Evolutionary conservation across 1,284 basidiomycete species (phyloP).

Genomic region (Irpex sp.): DNA sequence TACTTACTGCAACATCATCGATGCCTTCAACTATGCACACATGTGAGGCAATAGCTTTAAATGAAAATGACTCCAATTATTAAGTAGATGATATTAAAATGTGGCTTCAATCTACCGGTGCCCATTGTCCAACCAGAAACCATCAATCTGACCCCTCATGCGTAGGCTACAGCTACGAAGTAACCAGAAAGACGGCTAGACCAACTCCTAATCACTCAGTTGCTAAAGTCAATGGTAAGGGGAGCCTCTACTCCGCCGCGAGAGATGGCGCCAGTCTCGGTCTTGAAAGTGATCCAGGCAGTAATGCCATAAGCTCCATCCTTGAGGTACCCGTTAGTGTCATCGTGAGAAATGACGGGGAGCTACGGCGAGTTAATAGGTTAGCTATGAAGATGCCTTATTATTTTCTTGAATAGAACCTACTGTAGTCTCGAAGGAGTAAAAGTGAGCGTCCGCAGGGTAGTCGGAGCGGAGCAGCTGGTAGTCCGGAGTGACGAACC

Average conservation of each 20-base stretch:
- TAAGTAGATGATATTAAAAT: too few relatives aligned
- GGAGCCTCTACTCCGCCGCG: not conserved
- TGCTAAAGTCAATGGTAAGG: too few relatives aligned
- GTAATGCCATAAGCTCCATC: constrained; percentile 2
- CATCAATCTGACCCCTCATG: too few relatives aligned
- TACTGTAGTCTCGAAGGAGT: constrained; percentile 3
- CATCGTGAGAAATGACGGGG: not conserved
- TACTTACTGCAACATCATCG: too few relatives aligned
- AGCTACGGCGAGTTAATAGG: not conserved
- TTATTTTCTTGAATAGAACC: not conserved
- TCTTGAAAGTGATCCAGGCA: constrained; percentile 3
- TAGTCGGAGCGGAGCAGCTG: constrained; percentile 1
- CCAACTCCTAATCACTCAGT: too few relatives aligned
- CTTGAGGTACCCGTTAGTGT: not conserved
- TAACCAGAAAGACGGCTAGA: too few relatives aligned
- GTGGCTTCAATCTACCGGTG: too few relatives aligned
- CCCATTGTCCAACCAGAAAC: too few relatives aligned
- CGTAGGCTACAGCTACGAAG: too few relatives aligned
- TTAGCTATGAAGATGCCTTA: not conserved
- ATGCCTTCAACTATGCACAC: too few relatives aligned
- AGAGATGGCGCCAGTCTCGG: not conserved
- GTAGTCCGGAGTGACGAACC: constrained; percentile 1
- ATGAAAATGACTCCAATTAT: too few relatives aligned
- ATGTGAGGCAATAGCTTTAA: too few relatives aligned
- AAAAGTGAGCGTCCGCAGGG: not conserved